A percentile compares a stretch with the other conserved stretches of the same genome.
Evolutionary conservation across 163 green algal genomes (phyloP).

Genomic region (Smithsoniella earleae): DNA sequence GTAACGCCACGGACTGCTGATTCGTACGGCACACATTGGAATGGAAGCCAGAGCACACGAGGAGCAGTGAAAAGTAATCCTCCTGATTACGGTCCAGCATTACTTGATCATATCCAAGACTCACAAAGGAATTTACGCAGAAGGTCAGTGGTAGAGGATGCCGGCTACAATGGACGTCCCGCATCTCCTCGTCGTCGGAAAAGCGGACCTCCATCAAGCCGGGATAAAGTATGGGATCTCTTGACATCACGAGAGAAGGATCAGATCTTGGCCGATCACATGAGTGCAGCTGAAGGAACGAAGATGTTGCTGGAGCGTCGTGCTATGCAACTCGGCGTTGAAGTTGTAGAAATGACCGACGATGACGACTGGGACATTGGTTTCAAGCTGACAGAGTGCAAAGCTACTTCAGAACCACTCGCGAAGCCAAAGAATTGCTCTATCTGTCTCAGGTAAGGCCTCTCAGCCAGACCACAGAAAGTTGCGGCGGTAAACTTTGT

Average conservation of each 20-base stretch:
- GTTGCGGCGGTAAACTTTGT: too few relatives aligned
- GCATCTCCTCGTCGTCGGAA: conserved; percentile 3
- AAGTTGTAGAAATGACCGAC: conserved; percentile 26
- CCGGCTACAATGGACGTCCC: not conserved
- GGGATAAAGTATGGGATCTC: conserved; percentile 27
- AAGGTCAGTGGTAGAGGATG: not conserved
- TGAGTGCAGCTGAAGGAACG: conserved; percentile 24
- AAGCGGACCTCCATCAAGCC: conserved; percentile 14
- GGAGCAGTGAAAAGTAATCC: not conserved
- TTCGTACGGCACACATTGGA: not conserved
- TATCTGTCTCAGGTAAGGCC: not conserved
- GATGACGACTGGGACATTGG: conserved; percentile 30
- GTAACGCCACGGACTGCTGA: not conserved
- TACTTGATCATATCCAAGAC: conserved; percentile 17
- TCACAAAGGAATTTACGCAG: not conserved
- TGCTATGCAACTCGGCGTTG: not conserved
- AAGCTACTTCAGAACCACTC: conserved; percentile 9
- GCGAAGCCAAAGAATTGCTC: conserved; percentile 27
- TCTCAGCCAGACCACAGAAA: too few relatives aligned
- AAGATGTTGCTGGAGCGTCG: conserved; percentile 29
- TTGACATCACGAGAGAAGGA: conserved; percentile 10
- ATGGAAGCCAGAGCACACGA: not conserved
- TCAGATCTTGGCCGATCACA: conserved; percentile 25
- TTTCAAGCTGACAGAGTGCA: conserved; percentile 20
- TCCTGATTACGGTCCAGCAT: conserved; percentile 7